A percentile compares a stretch with the other conserved stretches of the same genome.
Evolutionary conservation across 2,329 filamentous ascomycete species (phyloP).

Genomic region (Dothideomycetes sp.): DNA sequence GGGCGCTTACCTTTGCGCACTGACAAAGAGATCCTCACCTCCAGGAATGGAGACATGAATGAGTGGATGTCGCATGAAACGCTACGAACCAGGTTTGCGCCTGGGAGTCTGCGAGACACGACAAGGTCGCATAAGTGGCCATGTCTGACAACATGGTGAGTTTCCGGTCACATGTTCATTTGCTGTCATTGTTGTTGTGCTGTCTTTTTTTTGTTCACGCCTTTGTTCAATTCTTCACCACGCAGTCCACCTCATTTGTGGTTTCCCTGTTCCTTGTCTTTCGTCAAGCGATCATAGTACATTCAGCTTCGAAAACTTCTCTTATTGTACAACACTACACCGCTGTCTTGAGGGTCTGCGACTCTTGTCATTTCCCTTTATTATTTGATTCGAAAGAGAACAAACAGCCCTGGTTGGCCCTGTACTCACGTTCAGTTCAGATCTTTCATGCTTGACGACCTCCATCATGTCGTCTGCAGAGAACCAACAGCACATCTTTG

Average conservation of each 20-base stretch:
- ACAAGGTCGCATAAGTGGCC: conserved; percentile 20
- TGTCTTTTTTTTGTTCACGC: conserved; percentile 20
- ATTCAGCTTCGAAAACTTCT: conserved; percentile 1
- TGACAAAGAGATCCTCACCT: conserved; percentile 23
- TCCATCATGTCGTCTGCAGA: conserved; percentile 36
- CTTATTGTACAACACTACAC: neutral
- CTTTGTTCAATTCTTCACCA: conserved; percentile 14
- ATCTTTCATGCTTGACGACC: conserved; percentile 9
- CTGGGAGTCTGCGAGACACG: conserved; percentile 21
- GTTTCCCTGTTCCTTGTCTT: conserved; percentile 5
- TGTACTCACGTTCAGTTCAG: conserved; percentile 9
- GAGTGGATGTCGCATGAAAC: conserved; percentile 31
- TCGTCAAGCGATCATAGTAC: conserved; percentile 3
- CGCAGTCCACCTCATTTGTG: conserved; percentile 8
- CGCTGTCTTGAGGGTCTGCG: neutral
- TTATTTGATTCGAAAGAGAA: too few species aligned
- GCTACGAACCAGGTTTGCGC: conserved; percentile 24
- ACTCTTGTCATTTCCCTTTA: neutral
- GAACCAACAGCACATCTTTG: conserved; percentile 43
- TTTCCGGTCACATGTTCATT: conserved; percentile 8
- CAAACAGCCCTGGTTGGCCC: neutral
- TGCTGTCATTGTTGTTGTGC: conserved; percentile 23
- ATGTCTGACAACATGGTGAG: conserved; percentile 19
- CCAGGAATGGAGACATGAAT: conserved; percentile 31
- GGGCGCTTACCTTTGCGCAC: conserved; percentile 21